Base-by-base conservation (phyloP, 2,329 filamentous ascomycete species). In the Dendrostoma leiphaemia region DNA sequence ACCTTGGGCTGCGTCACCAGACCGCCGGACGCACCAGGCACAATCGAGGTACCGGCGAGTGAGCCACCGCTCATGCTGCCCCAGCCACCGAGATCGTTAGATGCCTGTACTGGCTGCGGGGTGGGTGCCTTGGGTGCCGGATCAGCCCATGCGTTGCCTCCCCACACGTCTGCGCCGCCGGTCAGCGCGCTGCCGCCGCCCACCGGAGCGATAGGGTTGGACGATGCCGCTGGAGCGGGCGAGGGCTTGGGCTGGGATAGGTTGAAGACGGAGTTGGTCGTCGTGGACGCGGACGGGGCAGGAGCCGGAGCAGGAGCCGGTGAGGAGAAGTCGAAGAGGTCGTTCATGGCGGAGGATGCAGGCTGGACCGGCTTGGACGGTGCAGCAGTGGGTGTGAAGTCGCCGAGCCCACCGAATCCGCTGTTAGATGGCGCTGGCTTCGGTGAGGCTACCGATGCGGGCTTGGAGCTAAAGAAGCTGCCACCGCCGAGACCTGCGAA, bases 131-230 rank as follows among this genome's bases (percentile, higher is more conserved):
- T 78, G 7, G 86, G 76, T 9, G 85, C 84, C 0, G 83, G 74
- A 3, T 82, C 80, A 56, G 80, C 82, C 94, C 94, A 99, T 3
- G 90, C 92, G 69, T 93, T 90, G 55, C 82, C 82, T 43, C 91
- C 91, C 91, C 91, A 97, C 0, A 92, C 86, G 65, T 96, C 90
- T 54, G 88, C 73, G 50, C 74, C 72, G 2, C 73, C 76, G 17
- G 54, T 37, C 55, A 61, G 59, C 21, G 52, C 45, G 15, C 47
- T 54, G 48, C 71, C 67, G 12, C 70, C 69, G 52, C 69, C 71
- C n/a, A 69, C 62, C 9, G 68, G 73, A 57, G 59, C 71, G 59
- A 65, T 67, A 57, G 61, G 70, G 53, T 60, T 70, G 48, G 56
- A 64, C 5, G 72, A 63, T 3, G 78, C 66, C 2, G 75, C 68